Percentiles rank a stretch among this genome's conserved stretches.
phyloP scores from a whole-genome alignment of 768 basidiomycete genomes.

The Rhizopogon rudus region DNA sequence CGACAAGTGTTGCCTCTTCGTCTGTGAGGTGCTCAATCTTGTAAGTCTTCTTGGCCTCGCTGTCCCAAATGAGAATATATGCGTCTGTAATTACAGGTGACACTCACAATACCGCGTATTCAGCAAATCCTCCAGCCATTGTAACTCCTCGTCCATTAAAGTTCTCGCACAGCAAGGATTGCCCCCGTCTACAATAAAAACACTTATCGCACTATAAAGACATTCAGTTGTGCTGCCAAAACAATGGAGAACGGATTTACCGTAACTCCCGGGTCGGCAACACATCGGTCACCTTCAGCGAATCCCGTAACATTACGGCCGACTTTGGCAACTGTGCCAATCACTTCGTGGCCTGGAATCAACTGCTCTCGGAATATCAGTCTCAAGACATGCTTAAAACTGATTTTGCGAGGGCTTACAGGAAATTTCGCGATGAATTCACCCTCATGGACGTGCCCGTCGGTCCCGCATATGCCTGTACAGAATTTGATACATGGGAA shows the following conservation, averaged over 20 bases:
- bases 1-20: conserved; percentile 36
- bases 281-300: conserved; percentile 36
- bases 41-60: conserved; percentile 33
- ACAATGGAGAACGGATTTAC: conserved; percentile 5
- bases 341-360: background rate
- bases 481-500: background rate
- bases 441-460: conserved; percentile 60
- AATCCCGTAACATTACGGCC: conserved; percentile 40
- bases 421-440: conserved; percentile 67
- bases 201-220: conserved; percentile 28
- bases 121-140: conserved; percentile 37
- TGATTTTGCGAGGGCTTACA: conserved; percentile 6
- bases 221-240: background rate
- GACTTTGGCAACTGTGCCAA: conserved; percentile 35
- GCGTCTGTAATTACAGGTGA: background rate
- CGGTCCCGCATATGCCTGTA: conserved; percentile 54
- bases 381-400: conserved; percentile 5
- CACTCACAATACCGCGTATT: conserved; percentile 35
- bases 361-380: background rate
- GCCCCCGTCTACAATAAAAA: conserved; percentile 35
- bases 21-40: conserved; percentile 37
- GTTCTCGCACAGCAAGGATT: conserved; percentile 35
- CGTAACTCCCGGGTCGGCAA: conserved; percentile 36
- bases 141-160: conserved; percentile 33
- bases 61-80: background rate